Evolutionary conservation across 768 basidiomycete genomes (phyloP), one percentile per base, ranked within the genome.

Genomic region (Lyophyllum atratum): DNA sequence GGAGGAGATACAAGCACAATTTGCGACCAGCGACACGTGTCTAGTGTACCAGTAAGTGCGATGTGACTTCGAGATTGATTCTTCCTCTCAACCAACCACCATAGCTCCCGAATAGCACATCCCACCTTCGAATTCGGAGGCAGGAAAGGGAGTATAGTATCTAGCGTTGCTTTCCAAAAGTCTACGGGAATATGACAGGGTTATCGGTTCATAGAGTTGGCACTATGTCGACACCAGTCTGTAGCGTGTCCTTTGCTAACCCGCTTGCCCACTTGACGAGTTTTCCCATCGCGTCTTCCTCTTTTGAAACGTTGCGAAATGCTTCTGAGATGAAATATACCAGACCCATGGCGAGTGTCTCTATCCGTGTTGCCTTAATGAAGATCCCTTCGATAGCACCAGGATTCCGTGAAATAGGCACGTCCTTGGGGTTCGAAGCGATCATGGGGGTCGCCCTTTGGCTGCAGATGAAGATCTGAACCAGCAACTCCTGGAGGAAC

Each of bases 41-140:
- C 70, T 94, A 29, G 54, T 66, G 37, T 92, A 87, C 68, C 85
- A 90, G 92, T 93, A 64, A 68, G 84, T 73, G 15, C 26, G 28
- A 22, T 25, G 31, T 26, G n/a, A 22, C 21, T 48, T 9, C 5
- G 6, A 22, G 25, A 49, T 10, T 3, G 7, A 10, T 25, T 17
- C 19, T 10, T 28, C 24, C 19, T 21, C 39, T 59, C 11, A 59
- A 9, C 1, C 11, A 59, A 9, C 1, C 14, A 46, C 19, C 50
- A 0, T 61, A 93, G 92, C 66, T 92, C 86, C 22, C 80, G 81
- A n/a, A 80, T 93, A 59, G 77, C 84, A 43, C 86, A 92, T 69
- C 82, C 82, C n/a, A 83, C 79, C 14, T 89, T 83, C 69, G 86
- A 81, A 9, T 94, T 89, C 58, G 92, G 89, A 4, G 92, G 92